Conservation (phyloP, 352 stramenopile species). For the Phytophthora ohioensis region DNA sequence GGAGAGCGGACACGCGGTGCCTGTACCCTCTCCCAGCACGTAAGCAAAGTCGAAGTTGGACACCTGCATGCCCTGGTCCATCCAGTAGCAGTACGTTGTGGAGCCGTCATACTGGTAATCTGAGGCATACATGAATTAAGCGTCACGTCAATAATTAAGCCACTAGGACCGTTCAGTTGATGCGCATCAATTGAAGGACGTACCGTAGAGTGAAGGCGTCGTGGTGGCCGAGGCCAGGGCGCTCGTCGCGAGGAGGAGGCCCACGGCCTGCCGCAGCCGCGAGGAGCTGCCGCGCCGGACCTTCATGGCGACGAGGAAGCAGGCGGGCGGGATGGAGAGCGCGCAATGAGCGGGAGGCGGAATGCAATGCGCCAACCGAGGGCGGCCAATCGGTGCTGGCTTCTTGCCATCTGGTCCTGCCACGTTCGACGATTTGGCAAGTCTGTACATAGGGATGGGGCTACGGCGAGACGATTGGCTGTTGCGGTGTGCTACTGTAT, state of each 20-base stretch:
- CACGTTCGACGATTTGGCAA: conserved; percentile 22
- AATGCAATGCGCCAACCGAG: conserved; percentile 25
- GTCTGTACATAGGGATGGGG: conserved; percentile 24
- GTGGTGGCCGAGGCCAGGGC: conserved; percentile 35
- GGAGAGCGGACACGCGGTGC: conserved; percentile 64
- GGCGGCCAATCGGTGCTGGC: conserved; percentile 33
- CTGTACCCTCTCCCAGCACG: conserved; percentile 54
- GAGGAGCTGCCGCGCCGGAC: conserved; percentile 31
- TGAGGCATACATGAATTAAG: conserved; percentile 14
- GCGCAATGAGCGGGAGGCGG: conserved; percentile 19
- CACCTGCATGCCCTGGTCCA: conserved; percentile 78
- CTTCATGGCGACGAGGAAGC: conserved; percentile 37
- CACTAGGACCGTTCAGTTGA: conserved; percentile 1
- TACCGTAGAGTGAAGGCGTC: conserved; percentile 65
- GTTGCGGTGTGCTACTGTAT: not conserved
- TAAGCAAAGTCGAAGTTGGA: conserved; percentile 79
- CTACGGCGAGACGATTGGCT: conserved; percentile 8
- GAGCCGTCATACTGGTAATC: conserved; percentile 80
- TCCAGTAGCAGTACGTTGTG: conserved; percentile 86
- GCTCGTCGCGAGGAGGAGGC: conserved; percentile 33
- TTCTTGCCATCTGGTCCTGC: conserved; percentile 35
- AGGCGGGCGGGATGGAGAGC: conserved; percentile 14
- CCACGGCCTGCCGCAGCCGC: conserved; percentile 26
- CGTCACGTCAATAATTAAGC: not conserved
- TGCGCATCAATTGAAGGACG: conserved; percentile 24